phyloP scores from a whole-genome alignment of 2,329 filamentous ascomycete genomes.

The Cytospora chrysosperma region DNA sequence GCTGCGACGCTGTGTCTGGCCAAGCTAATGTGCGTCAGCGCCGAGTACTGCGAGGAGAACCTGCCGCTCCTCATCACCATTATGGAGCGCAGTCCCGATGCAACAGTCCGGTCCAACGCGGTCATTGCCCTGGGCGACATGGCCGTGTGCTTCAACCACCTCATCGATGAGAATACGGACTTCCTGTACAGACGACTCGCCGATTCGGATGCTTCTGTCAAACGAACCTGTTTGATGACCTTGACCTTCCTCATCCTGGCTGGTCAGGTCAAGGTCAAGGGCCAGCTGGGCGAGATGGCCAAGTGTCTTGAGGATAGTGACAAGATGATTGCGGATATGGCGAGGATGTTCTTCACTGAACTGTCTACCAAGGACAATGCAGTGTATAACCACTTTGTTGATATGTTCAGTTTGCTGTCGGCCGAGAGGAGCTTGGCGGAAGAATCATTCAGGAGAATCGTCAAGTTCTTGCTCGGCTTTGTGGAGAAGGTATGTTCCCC shows the following conservation, averaged over 20 bases:
- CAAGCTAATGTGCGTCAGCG: conserved; percentile 97
- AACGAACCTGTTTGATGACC: conserved; percentile 97
- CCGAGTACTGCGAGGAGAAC: conserved; percentile 93
- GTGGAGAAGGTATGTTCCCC: conserved; percentile 82
- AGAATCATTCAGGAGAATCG: conserved; percentile 79
- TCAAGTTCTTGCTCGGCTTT: conserved; percentile 92
- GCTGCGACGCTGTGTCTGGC: conserved; percentile 92
- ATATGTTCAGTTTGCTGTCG: conserved; percentile 94
- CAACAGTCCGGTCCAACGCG: conserved; percentile 91
- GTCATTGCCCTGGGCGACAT: conserved; percentile 97
- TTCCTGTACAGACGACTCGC: conserved; percentile 93
- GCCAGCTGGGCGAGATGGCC: conserved; percentile 97
- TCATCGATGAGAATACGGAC: conserved; percentile 98
- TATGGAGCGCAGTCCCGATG: conserved; percentile 89
- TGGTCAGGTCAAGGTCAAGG: conserved; percentile 98
- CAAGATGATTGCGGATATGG: conserved; percentile 87
- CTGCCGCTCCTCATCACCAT: conserved; percentile 94
- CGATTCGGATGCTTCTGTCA: conserved; percentile 84
- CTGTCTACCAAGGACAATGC: conserved; percentile 97
- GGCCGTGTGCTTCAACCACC: conserved; percentile 99
- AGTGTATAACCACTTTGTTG: conserved; percentile 98
- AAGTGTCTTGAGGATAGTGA: conserved; percentile 98
- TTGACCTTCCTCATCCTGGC: conserved; percentile 95
- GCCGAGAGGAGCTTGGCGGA: conserved; percentile 79
- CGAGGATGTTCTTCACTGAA: conserved; percentile 98